Percentiles rank a stretch among this genome's conserved stretches.
phyloP scores from a whole-genome alignment of 2,329 filamentous ascomycete species.

The Diaporthe helianthi region DNA sequence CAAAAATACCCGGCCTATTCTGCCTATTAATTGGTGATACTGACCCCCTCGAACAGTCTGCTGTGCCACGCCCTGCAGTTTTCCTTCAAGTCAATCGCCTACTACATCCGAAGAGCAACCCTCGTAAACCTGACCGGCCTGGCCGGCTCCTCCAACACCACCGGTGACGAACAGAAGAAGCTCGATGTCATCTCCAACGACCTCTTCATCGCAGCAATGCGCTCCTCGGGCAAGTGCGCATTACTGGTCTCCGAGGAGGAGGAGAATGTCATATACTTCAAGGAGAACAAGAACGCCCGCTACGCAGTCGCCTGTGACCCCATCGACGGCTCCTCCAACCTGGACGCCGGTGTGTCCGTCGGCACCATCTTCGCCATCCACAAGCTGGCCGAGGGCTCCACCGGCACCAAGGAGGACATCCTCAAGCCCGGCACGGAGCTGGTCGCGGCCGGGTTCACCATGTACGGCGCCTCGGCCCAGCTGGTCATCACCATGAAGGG shows the following conservation, averaged over 20 bases:
- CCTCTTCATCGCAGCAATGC: constrained; percentile 95
- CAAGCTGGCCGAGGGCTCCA: constrained; percentile 80
- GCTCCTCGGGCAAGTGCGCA: constrained; percentile 86
- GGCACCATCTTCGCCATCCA: constrained; percentile 97
- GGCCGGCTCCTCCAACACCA: constrained; percentile 92
- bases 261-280: constrained; percentile 89
- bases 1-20: constrained; percentile 11
- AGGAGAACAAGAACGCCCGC: constrained; percentile 72
- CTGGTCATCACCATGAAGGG: constrained; percentile 97
- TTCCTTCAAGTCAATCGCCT: constrained; percentile 99
- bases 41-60: constrained; percentile 62
- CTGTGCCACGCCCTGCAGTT: constrained; percentile 98
- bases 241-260: constrained; percentile 98
- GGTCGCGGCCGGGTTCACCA: constrained; percentile 96
- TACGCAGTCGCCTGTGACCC: constrained; percentile 98
- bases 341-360: constrained; percentile 96
- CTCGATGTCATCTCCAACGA: constrained; percentile 99
- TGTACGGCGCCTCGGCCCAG: constrained; percentile 98
- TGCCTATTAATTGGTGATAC: constrained; percentile 30
- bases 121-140: constrained; percentile 95
- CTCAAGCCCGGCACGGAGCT: constrained; percentile 90
- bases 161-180: constrained; percentile 99
- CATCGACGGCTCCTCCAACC: constrained; percentile 96
- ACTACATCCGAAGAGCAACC: constrained; percentile 96
- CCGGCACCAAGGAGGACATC: constrained; percentile 82